Conservation (phyloP, 169 alveolate genomes). For the Cystoisospora suis region DNA sequence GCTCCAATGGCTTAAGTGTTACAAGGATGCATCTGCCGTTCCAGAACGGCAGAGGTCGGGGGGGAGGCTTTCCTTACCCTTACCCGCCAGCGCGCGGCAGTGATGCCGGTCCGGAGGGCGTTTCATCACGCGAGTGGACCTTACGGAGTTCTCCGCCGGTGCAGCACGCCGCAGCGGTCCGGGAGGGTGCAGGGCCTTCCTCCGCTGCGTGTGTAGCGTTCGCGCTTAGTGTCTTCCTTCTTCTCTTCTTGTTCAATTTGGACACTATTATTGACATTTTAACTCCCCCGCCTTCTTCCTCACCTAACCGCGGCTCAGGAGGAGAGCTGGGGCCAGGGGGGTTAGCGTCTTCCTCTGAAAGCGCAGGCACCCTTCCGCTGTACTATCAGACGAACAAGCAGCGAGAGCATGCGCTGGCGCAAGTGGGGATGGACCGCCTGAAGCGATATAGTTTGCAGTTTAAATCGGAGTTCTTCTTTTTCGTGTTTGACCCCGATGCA, state of each 20-base stretch:
- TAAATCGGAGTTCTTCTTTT: constrained; percentile 26
- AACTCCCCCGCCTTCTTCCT: background rate
- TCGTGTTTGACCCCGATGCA: constrained; percentile 13
- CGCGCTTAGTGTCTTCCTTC: background rate
- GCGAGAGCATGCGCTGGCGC: background rate
- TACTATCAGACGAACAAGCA: constrained; percentile 13
- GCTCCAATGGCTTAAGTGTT: background rate
- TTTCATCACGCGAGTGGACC: background rate
- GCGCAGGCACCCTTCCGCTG: background rate
- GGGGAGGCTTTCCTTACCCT: background rate
- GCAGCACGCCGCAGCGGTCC: background rate
- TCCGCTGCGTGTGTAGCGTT: constrained; percentile 11
- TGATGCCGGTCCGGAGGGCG: background rate
- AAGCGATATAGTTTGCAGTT: constrained; percentile 11
- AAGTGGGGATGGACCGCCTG: constrained; percentile 6
- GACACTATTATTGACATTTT: background rate
- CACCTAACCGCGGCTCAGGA: background rate
- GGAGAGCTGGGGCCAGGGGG: background rate
- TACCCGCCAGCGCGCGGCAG: background rate
- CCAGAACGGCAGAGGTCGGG: constrained; percentile 11
- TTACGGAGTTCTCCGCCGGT: background rate
- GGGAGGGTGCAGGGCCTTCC: constrained; percentile 11
- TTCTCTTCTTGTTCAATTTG: background rate
- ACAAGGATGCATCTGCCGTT: background rate
- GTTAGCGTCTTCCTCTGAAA: background rate